Evolutionary conservation across 306 rosid genomes (phyloP).

Genomic region (Prinsepia uniflora): DNA sequence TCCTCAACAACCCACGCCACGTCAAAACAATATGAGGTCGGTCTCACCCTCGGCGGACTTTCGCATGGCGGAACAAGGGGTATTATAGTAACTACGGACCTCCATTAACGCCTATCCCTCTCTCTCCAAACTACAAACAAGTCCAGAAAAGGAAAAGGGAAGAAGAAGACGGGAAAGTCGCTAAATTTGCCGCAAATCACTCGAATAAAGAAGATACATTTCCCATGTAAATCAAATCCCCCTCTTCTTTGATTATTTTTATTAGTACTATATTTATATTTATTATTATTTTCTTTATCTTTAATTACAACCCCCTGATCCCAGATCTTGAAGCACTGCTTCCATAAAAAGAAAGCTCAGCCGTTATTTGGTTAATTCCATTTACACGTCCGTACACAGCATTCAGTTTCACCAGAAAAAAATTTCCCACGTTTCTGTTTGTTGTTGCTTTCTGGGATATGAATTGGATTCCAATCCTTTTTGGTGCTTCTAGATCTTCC

Average conservation of each 20-base stretch:
- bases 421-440: background rate
- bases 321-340: constrained; percentile 19
- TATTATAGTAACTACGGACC: background rate
- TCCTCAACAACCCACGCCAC: background rate
- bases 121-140: background rate
- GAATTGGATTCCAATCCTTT: background rate
- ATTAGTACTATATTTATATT: too few relatives aligned
- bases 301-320: constrained; percentile 1
- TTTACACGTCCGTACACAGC: background rate
- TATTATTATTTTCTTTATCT: too few relatives aligned
- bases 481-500: constrained; percentile 7
- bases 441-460: background rate
- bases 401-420: background rate
- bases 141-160: background rate
- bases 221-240: background rate
- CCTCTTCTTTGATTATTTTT: background rate
- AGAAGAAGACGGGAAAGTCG: background rate
- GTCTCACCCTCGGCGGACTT: background rate
- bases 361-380: background rate
- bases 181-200: constrained; percentile 13
- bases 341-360: background rate
- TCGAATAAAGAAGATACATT: constrained; percentile 7
- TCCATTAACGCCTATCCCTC: background rate
- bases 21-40: background rate
- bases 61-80: background rate